Evolutionary conservation across 2,329 filamentous ascomycete genomes (phyloP).

Genomic region (Apiospora aurea): DNA sequence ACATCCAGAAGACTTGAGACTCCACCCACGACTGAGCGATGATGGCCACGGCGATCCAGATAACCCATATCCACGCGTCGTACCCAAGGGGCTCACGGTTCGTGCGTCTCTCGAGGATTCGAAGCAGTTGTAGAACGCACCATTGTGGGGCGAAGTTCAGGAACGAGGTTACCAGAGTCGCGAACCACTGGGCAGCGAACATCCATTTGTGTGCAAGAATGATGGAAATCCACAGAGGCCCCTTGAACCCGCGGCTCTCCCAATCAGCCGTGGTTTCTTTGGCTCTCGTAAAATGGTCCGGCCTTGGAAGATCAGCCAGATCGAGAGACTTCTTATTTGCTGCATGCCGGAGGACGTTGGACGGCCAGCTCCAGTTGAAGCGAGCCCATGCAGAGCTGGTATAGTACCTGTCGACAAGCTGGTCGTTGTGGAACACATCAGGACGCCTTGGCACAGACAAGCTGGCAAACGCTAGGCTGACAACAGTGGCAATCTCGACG

Average conservation of each 20-base stretch:
- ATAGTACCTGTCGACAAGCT: slow-evolving; percentile 68
- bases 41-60: slow-evolving; percentile 67
- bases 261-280: slow-evolving; percentile 58
- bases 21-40: slow-evolving; percentile 68
- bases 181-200: slow-evolving; percentile 64
- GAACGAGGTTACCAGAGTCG: slow-evolving; percentile 62
- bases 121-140: slow-evolving; percentile 70
- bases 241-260: slow-evolving; percentile 53
- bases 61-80: slow-evolving; percentile 72
- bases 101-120: slow-evolving; percentile 64
- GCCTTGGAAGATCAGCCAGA: slow-evolving; percentile 66
- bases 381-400: slow-evolving; percentile 67
- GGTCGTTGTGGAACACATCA: slow-evolving; percentile 65
- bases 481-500: slow-evolving; percentile 52
- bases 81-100: slow-evolving; percentile 53
- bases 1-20: slow-evolving; percentile 71
- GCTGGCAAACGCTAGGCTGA: slow-evolving; percentile 56
- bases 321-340: slow-evolving; percentile 66
- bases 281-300: slow-evolving; percentile 62
- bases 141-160: slow-evolving; percentile 76
- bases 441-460: slow-evolving; percentile 71
- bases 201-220: slow-evolving; percentile 62
- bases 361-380: slow-evolving; percentile 72
- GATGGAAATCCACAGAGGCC: slow-evolving; percentile 67
- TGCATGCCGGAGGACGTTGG: slow-evolving; percentile 60